Percentiles rank a stretch among this genome's conserved stretches.
phyloP scores from a whole-genome alignment of 495 filamentous ascomycete species.

The Aspergillus asperescens region DNA sequence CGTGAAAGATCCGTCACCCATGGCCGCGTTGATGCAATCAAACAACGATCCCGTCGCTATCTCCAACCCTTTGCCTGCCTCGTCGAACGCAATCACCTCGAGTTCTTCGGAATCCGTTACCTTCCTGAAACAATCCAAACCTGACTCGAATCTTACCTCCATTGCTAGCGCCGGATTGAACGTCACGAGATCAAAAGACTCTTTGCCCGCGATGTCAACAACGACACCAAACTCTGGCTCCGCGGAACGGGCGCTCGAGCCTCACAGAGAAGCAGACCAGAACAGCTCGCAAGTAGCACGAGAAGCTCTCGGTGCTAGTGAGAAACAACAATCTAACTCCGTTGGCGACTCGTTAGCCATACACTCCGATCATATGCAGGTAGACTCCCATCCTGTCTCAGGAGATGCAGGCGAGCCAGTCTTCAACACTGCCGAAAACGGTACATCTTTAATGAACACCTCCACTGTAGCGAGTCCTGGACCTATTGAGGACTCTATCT shows the following conservation, averaged over 20 bases:
- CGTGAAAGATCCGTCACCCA: constrained; percentile 36
- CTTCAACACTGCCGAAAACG: constrained; percentile 31
- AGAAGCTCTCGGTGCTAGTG: constrained; percentile 41
- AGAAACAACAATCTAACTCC: constrained; percentile 31
- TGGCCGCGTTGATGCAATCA: constrained; percentile 47
- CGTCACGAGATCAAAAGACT: constrained; percentile 38
- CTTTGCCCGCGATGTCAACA: constrained; percentile 32
- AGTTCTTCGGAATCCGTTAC: constrained; percentile 29
- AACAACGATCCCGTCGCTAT: constrained; percentile 42
- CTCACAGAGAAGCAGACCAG: constrained; percentile 35
- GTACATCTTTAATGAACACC: constrained; percentile 33
- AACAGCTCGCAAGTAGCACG: constrained; percentile 42
- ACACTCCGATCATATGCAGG: constrained; percentile 42
- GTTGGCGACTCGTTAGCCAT: constrained; percentile 29
- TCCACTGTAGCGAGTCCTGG: constrained; percentile 46
- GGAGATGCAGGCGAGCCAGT: constrained; percentile 25
- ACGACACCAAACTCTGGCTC: constrained; percentile 19
- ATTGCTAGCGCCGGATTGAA: constrained; percentile 45
- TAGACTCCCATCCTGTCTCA: constrained; percentile 33
- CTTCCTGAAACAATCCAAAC: constrained; percentile 38
- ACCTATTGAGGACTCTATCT: constrained; percentile 41
- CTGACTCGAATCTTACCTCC: constrained; percentile 40
- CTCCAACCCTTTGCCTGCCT: constrained; percentile 32
- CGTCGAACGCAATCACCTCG: constrained; percentile 28
- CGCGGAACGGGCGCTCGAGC: constrained; percentile 32